phyloP scores from a whole-genome alignment of 2,329 filamentous ascomycete species.

The Colletotrichum falcatum region DNA sequence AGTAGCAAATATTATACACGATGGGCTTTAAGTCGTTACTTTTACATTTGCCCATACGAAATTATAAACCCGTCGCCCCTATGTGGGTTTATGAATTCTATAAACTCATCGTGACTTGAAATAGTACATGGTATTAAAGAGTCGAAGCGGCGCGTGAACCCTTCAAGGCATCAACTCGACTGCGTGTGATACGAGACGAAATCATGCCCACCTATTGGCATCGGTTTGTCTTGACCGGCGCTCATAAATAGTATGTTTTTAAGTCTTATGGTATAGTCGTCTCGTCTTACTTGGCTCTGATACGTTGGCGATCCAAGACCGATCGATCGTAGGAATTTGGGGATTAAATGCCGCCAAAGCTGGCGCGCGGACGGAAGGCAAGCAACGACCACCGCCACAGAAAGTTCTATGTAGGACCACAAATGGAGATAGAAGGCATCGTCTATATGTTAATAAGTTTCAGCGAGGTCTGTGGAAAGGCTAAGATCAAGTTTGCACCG shows the following conservation, averaged over 20 bases:
- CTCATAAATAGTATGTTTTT: background rate
- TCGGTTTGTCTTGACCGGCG: background rate
- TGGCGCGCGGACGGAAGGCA: conserved; percentile 50
- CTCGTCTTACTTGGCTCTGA: background rate
- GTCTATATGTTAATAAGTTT: background rate
- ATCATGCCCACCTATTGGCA: background rate
- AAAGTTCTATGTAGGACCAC: conserved; percentile 60
- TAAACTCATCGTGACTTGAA: background rate
- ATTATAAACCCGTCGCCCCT: background rate
- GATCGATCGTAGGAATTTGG: conserved; percentile 7
- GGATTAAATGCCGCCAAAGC: conserved; percentile 22
- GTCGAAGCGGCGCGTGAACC: background rate
- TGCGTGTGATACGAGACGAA: background rate
- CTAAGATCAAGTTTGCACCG: conserved; percentile 55
- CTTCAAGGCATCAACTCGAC: background rate
- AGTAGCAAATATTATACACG: background rate
- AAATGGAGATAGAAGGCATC: conserved; percentile 56
- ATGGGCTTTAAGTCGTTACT: background rate
- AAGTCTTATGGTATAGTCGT: conserved; percentile 13
- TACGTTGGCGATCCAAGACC: background rate
- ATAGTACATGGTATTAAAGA: background rate
- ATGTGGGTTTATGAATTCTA: background rate
- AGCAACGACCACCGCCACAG: conserved; percentile 57
- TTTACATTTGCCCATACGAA: background rate
- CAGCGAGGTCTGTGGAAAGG: conserved; percentile 48